Percentiles rank a stretch among this genome's conserved stretches.
phyloP scores from a whole-genome alignment of 768 basidiomycete genomes.

The Flagelloscypha sp. region DNA sequence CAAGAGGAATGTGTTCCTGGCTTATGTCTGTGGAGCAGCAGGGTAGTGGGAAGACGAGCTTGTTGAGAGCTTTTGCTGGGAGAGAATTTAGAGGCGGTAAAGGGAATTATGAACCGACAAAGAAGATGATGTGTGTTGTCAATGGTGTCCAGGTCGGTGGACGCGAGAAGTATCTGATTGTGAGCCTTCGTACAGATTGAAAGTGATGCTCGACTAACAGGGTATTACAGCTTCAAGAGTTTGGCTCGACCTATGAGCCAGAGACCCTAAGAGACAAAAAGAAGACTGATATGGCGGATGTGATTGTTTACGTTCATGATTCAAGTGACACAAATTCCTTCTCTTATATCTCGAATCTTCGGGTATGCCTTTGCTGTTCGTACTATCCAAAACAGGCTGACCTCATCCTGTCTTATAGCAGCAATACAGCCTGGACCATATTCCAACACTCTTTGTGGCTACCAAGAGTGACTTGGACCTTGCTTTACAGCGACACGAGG shows the following conservation, averaged over 20 bases:
- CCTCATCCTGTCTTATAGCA: slow-evolving; percentile 46
- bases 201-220: slow-evolving; percentile 1
- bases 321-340: slow-evolving; percentile 99
- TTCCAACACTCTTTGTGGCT: slow-evolving; percentile 95
- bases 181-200: slow-evolving; percentile 33
- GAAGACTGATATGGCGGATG: slow-evolving; percentile 88
- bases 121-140: slow-evolving; percentile 84
- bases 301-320: slow-evolving; percentile 93
- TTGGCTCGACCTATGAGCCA: slow-evolving; percentile 90
- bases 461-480: slow-evolving; percentile 98
- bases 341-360: slow-evolving; percentile 93
- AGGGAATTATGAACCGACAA: slow-evolving; percentile 83
- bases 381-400: background rate
- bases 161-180: slow-evolving; percentile 92
- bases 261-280: slow-evolving; percentile 84
- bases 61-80: slow-evolving; percentile 78
- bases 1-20: slow-evolving; percentile 84
- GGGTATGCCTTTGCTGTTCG: slow-evolving; percentile 39
- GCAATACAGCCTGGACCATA: slow-evolving; percentile 93
- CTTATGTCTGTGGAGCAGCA: slow-evolving; percentile 91
- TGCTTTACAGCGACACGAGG: slow-evolving; percentile 86
- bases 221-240: slow-evolving; percentile 77
- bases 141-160: slow-evolving; percentile 93
- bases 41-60: slow-evolving; percentile 91
- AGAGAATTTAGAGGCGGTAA: slow-evolving; percentile 71